Base-by-base conservation (phyloP, 2,329 filamentous ascomycete genomes). In the Ustulina deusta region DNA sequence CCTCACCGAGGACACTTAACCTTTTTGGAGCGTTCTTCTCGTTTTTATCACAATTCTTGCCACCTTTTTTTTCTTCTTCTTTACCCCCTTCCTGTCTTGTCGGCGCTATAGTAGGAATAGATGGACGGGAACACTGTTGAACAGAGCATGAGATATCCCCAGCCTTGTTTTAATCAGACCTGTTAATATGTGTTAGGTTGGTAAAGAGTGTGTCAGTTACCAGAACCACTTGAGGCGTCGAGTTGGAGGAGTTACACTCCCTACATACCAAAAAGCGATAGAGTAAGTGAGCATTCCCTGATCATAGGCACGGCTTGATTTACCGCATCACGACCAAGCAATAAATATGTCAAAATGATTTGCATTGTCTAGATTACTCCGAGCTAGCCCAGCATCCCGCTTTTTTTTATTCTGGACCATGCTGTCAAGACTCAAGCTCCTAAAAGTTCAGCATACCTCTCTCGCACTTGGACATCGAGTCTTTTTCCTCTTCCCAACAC, bases 1-100 rank as follows among this genome's bases (percentile, higher is more conserved):
- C 74, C 81, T 84, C 79, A 78, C 80, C 77, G 77, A 81, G 80
- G 79, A 81, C 80, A 81, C 27, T 5, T 20, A 15, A 9, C 38
- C 56, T 69, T 61, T 55, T 49, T 27, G 15, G n/a, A n/a, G n/a
- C 2, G 11, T 25, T 63, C 52, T 54, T 10, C n/a, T 34, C 27
- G 7, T 42, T 49, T 15, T 44, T 3, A 9, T 40, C 13, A 3
- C 17, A 40, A 13, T 11, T 40, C 6, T 36, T 9, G 6, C 13
- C 3, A 7, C 54, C 10, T 6, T 61, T 40, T 61, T 54, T 44
- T 13, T 6, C 9, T 61, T 13, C n/a, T 13, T 40, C 34, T 25
- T 17, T 40, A 6, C 11, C 11, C 34, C 11, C 34, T 36, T 11
- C 6, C 34, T 6, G 34, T 36, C 34, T 36, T 36, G 11, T 36